Conservation (phyloP, 169 alveolate genomes). For the Plasmodium reichenowi region DNA sequence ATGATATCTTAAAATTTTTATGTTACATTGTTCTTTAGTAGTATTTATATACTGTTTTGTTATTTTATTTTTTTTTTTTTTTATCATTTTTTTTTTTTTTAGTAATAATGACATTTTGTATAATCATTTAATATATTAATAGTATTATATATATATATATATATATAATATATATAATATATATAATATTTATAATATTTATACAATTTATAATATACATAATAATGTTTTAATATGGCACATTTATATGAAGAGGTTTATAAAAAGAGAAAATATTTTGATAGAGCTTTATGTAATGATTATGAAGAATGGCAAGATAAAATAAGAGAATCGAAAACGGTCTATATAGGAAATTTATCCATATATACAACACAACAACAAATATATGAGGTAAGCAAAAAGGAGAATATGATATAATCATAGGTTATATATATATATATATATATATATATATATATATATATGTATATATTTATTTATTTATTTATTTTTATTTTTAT, state of each 20-base stretch:
- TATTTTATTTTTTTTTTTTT: not conserved
- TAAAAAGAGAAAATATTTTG: constrained; percentile 83
- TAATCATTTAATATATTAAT: not conserved
- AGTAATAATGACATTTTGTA: not conserved
- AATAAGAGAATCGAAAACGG: constrained; percentile 82
- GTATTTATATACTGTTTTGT: not conserved
- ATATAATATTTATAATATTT: too few species aligned
- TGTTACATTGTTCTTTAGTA: too few species aligned
- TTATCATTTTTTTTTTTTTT: not conserved
- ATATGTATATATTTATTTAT: not conserved
- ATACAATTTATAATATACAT: too few species aligned
- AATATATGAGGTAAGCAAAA: constrained; percentile 82
- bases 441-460: not conserved
- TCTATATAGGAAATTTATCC: constrained; percentile 85
- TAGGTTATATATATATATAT: not conserved
- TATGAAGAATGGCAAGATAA: constrained; percentile 82
- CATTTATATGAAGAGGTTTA: constrained; percentile 81
- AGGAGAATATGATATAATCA: not conserved
- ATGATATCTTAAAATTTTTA: too few species aligned
- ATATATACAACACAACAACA: constrained; percentile 86
- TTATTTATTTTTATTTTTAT: not conserved
- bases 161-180: not conserved
- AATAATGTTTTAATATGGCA: constrained; percentile 58
- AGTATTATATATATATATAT: not conserved
- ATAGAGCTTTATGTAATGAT: constrained; percentile 80